Percentiles rank a stretch among this genome's conserved stretches.
phyloP scores from a whole-genome alignment of 805 yeast genomes.

The Myxozyma vanderwaltii region DNA sequence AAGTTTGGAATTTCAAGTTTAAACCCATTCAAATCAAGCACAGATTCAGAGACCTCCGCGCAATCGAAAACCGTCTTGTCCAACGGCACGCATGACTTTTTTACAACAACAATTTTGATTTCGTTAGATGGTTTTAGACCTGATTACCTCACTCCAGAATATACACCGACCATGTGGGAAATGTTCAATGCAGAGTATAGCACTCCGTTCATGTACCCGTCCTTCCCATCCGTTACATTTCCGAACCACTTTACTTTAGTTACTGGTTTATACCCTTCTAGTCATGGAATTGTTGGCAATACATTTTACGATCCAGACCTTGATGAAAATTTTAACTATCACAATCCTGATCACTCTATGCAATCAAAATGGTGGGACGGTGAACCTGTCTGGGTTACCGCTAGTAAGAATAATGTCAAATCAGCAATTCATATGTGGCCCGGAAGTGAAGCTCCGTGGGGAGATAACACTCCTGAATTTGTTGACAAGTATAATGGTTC shows the following conservation, averaged over 20 bases:
- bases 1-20: constrained; percentile 9
- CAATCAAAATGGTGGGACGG: constrained; percentile 82
- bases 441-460: constrained; percentile 75
- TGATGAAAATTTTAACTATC: constrained; percentile 62
- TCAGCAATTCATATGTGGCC: constrained; percentile 97
- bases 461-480: constrained; percentile 51
- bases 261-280: constrained; percentile 80
- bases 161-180: constrained; percentile 72
- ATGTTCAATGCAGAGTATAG: constrained; percentile 49
- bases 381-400: constrained; percentile 85
- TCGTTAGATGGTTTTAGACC: constrained; percentile 93
- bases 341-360: constrained; percentile 55
- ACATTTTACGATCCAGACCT: constrained; percentile 67
- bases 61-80: constrained; percentile 37
- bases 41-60: not conserved
- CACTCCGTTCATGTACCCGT: constrained; percentile 82
- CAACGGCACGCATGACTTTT: constrained; percentile 69
- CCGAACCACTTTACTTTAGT: constrained; percentile 92
- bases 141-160: constrained; percentile 64
- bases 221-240: constrained; percentile 86
- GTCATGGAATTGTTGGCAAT: constrained; percentile 87
- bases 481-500: constrained; percentile 66
- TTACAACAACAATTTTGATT: constrained; percentile 77
- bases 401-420: constrained; percentile 58
- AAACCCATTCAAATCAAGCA: constrained; percentile 5